Evolutionary conservation across 2,329 filamentous ascomycete genomes (phyloP).

Genomic region (Pseudogymnoascus sp.): DNA sequence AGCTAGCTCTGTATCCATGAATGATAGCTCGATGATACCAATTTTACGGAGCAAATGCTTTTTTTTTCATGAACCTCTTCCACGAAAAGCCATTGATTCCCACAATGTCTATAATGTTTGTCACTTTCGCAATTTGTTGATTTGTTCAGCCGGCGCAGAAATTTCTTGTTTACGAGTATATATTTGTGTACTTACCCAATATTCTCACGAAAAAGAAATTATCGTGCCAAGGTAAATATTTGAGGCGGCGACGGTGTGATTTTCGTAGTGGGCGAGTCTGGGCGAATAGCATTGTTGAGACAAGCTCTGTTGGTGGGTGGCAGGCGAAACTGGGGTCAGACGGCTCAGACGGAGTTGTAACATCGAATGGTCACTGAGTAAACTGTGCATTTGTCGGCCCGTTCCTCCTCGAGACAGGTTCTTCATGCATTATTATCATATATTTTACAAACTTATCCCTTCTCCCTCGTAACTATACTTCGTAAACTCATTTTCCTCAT

Average conservation of each 20-base stretch:
- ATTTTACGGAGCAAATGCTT: slow-evolving; percentile 7
- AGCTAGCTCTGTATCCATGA: slow-evolving; percentile 23
- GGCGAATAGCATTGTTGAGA: slow-evolving; percentile 4
- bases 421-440: not conserved
- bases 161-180: not conserved
- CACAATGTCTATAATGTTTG: not conserved
- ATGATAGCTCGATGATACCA: slow-evolving; percentile 29
- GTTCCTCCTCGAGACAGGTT: not conserved
- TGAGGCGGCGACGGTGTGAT: slow-evolving; percentile 7
- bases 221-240: not conserved
- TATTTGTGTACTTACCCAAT: not conserved
- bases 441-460: not conserved
- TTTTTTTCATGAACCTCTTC: slow-evolving; percentile 6
- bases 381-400: not conserved
- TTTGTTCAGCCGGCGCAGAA: not conserved
- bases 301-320: not conserved
- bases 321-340: not conserved
- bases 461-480: not conserved
- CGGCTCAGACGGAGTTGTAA: not conserved
- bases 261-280: not conserved
- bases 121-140: not conserved
- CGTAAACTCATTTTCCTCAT: not conserved
- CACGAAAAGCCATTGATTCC: not conserved
- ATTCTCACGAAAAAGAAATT: slow-evolving; percentile 6
- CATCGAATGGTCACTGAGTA: not conserved